Base-by-base conservation (phyloP, 1,284 basidiomycete genomes). In the Moniliella sp. region DNA sequence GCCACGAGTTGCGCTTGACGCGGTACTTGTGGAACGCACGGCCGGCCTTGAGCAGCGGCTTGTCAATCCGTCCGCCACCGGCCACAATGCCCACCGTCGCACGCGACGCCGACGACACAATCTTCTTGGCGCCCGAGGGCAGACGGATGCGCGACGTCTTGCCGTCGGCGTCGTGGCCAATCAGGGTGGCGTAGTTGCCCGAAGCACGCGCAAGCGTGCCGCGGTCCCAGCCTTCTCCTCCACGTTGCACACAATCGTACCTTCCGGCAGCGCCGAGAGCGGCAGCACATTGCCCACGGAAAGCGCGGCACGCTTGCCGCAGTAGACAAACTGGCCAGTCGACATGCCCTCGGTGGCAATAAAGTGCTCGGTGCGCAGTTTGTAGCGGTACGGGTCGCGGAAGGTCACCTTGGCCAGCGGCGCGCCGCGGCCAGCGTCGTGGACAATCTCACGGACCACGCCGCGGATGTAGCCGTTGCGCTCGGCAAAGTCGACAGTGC, bases 371-470 rank as follows among this genome's bases (percentile, higher is more conserved):
- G 76, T 73, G 65, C 80, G 80, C 66, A 84, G 80, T 69, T 91
- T 91, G 78, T 93, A 93, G 63, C 84, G 80, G 77, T 97, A 97
- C 38, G 88, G 88, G 68, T 97, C 91, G 49, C 88, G 83, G 80
- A 97, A 97, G 62, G 91, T 82, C 58, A 97, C 81, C 46, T 80
- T 81, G 60, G 88, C 91, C 47, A 97, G 82, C 57, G 88, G 88
- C 56, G 88, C 91, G 67, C 91, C 88, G 67, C 88, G 88, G 65
- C 88, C 91, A 62, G 91, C 69, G 66, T 97, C 91, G 71, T 97
- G 88, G 65, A 97, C 88, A 66, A 97, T 94, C 63, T 97, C 88
- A 69, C 91, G 93, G 54, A 97, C 88, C 42, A 97, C 75, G 63
- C 88, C 91, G 47, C 88, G 77, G 54, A 97, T 71, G 72, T 97